Base-by-base conservation (phyloP, 257 asterid species). In the Linderniella brevidens region DNA sequence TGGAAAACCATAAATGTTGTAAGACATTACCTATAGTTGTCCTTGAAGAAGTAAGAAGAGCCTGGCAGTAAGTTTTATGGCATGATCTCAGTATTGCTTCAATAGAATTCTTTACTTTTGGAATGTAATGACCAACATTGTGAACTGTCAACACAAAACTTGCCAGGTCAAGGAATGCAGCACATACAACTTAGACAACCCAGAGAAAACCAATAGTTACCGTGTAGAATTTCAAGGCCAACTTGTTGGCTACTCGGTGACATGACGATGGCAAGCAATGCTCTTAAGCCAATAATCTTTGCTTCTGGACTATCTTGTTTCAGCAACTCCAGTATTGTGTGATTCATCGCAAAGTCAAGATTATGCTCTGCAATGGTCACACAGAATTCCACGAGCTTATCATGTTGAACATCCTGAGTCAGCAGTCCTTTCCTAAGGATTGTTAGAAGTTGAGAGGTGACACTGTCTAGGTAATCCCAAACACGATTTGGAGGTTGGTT, bases 291-390 rank as follows among this genome's bases (percentile, higher is more conserved):
- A 56, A 90, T 90, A 60, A 90, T 96, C 67, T 90, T 90, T 44
- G 96, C 96, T 75, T 90, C 98, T 9, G 95, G 92, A 69, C 92
- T 81, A 55, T 88, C 98, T 75, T 81, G 98, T 78, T 76, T 90
- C 69, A 90, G 87, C 72, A 90, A 68, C 58, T 85, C 98, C 57
- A 90, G 72, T 65, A 90, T 79, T 66, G 75, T 81, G 64, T 90
- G 98, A 59, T 85, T 90, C 96, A 85, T 76, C 11, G 96, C 92
- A 65, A 90, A 90, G 68, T 90, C 96, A 71, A 90, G 95, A 73
- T 90, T 90, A 77, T 90, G 96, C 53, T 90, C 98, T 3, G 94
- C 98, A 55, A 90, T 85, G 35, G 98, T 85, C 59, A 81, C 98
- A 69, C 98, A 81, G 64, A 90, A 90, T 54, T 90, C 96, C 47